Evolutionary conservation across 495 filamentous ascomycete genomes (phyloP).

Genomic region (Penicillium crystallinum): DNA sequence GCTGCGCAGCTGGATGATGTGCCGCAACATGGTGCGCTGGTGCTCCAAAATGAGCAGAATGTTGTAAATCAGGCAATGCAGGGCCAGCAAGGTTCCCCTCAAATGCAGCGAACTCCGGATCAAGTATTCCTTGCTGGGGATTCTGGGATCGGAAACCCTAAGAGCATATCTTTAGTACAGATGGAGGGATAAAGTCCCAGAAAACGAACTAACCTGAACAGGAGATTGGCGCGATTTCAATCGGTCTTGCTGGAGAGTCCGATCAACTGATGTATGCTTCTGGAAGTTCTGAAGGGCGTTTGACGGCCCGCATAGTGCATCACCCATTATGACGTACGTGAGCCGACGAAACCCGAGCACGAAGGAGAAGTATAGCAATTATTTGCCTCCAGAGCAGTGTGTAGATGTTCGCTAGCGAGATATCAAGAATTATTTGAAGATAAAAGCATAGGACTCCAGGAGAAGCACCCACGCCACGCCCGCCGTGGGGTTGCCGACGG

Average conservation of each 20-base stretch:
- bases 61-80: conserved; percentile 28
- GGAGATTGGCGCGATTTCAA: conserved; percentile 49
- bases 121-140: conserved; percentile 50
- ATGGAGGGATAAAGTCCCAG: background rate
- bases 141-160: conserved; percentile 62
- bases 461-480: background rate
- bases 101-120: conserved; percentile 68
- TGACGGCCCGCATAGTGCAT: conserved; percentile 81
- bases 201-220: conserved; percentile 43
- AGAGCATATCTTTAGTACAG: conserved; percentile 10
- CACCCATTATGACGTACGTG: conserved; percentile 55
- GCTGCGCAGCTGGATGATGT: conserved; percentile 18
- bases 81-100: conserved; percentile 47
- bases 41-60: conserved; percentile 23
- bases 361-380: too few species aligned
- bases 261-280: conserved; percentile 72
- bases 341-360: background rate
- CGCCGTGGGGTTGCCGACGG: conserved; percentile 18
- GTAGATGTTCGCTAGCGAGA: background rate
- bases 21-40: conserved; percentile 11
- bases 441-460: background rate
- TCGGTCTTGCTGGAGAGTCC: conserved; percentile 82
- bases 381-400: background rate
- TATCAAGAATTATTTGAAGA: background rate
- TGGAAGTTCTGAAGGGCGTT: conserved; percentile 82